phyloP scores from a whole-genome alignment of 495 filamentous ascomycete species.

The Podospora appendiculata region DNA sequence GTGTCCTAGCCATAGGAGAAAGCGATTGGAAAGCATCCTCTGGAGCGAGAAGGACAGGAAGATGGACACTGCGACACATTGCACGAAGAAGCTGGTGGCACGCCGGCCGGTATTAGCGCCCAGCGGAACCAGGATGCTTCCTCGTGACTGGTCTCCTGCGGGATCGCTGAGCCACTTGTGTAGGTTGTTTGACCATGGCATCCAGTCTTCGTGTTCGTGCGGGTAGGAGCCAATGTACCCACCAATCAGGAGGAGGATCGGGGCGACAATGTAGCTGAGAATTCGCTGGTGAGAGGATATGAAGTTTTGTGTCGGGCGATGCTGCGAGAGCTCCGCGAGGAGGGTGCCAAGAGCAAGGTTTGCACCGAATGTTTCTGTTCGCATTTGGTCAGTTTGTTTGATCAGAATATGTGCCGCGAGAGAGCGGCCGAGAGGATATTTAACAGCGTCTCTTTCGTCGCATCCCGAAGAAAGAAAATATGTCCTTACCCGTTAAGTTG shows the following conservation, averaged over 20 bases:
- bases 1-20: constrained; percentile 57
- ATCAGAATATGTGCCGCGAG: too few relatives aligned
- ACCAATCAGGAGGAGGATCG: constrained; percentile 38
- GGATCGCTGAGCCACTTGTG: constrained; percentile 17
- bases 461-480: background rate
- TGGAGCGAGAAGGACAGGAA: constrained; percentile 50
- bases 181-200: constrained; percentile 49
- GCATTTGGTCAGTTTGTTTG: constrained; percentile 2
- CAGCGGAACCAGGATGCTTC: constrained; percentile 47
- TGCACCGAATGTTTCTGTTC: constrained; percentile 46
- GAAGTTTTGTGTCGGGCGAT: constrained; percentile 43
- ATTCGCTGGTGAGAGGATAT: constrained; percentile 39
- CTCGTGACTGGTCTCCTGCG: constrained; percentile 15
- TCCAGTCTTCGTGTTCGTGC: constrained; percentile 49
- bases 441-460: too few relatives aligned
- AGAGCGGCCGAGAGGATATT: too few relatives aligned
- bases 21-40: constrained; percentile 44
- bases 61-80: constrained; percentile 45
- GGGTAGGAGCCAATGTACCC: constrained; percentile 54
- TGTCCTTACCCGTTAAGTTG: constrained; percentile 19
- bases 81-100: constrained; percentile 43
- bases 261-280: constrained; percentile 35
- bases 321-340: constrained; percentile 52
- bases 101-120: constrained; percentile 47
- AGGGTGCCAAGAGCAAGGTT: constrained; percentile 56